phyloP scores from a whole-genome alignment of 129 eudicot species.

The Centella asiatica region DNA sequence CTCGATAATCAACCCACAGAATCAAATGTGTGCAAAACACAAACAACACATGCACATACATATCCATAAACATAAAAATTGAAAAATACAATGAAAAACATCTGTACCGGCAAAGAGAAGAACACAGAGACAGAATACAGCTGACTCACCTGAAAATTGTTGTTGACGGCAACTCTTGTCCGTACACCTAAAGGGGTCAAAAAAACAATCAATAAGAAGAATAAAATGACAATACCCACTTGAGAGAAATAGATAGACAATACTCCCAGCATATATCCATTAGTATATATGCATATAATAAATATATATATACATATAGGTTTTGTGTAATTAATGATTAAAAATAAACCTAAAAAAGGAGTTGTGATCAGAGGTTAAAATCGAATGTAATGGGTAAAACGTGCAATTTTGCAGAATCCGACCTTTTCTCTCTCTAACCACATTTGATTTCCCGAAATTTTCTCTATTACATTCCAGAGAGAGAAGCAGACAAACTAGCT shows the following conservation, averaged over 20 bases:
- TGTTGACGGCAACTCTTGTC: background rate
- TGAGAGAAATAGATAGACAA: background rate
- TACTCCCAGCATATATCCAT: background rate
- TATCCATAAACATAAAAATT: background rate
- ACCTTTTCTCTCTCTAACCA: background rate
- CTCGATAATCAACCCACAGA: background rate
- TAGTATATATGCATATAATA: background rate
- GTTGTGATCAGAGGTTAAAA: background rate
- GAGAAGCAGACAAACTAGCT: too few relatives aligned
- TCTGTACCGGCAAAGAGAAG: background rate
- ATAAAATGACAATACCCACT: background rate
- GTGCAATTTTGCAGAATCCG: background rate
- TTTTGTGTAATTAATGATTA: background rate
- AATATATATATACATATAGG: background rate
- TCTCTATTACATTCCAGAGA: too few relatives aligned
- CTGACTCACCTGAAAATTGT: background rate
- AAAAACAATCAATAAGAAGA: background rate
- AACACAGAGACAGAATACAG: background rate
- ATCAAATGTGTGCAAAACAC: background rate
- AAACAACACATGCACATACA: background rate
- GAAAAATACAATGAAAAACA: background rate
- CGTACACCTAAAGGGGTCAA: background rate
- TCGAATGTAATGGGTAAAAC: background rate
- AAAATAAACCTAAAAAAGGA: background rate
- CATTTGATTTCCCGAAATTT: background rate